phyloP scores from a whole-genome alignment of 805 yeast genomes.

The Naumovozyma dairenensis region DNA sequence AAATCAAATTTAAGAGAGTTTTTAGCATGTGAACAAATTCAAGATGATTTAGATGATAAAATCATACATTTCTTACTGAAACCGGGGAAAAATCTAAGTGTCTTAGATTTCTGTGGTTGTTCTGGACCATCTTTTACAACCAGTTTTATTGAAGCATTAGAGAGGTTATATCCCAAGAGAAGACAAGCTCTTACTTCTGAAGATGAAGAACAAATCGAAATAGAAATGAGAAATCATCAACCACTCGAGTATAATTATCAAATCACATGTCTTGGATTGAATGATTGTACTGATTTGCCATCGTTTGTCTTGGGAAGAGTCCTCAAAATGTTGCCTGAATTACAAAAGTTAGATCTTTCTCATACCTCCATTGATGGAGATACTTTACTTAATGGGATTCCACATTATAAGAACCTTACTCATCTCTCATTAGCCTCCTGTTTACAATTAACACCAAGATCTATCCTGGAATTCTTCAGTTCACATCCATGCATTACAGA shows the following conservation, averaged over 20 bases:
- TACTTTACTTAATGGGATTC: conserved; percentile 43
- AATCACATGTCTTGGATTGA: conserved; percentile 51
- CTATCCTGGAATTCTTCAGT: conserved; percentile 56
- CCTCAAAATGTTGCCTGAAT: conserved; percentile 45
- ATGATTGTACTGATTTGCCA: conserved; percentile 77
- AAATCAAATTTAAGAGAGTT: conserved; percentile 64
- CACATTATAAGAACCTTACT: conserved; percentile 50
- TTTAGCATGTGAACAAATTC: conserved; percentile 75
- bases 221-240: conserved; percentile 4
- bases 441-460: conserved; percentile 61
- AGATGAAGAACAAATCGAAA: neutral
- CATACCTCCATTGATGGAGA: conserved; percentile 69
- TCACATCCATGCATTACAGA: conserved; percentile 55
- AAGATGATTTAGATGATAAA: conserved; percentile 62
- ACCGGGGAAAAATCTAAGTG: conserved; percentile 38
- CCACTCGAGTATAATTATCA: conserved; percentile 27
- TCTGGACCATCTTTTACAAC: conserved; percentile 51
- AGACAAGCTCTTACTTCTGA: conserved; percentile 12
- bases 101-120: conserved; percentile 85
- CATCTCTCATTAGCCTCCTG: conserved; percentile 64
- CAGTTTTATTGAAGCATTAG: conserved; percentile 39
- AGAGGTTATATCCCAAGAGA: conserved; percentile 14
- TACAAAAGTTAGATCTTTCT: conserved; percentile 65
- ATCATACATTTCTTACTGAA: conserved; percentile 22
- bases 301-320: conserved; percentile 36